Evolutionary conservation across 164 flowering plant species (phyloP), one percentile per base, ranked within the genome.

Genomic region (Magnolia kwangsiensis): DNA sequence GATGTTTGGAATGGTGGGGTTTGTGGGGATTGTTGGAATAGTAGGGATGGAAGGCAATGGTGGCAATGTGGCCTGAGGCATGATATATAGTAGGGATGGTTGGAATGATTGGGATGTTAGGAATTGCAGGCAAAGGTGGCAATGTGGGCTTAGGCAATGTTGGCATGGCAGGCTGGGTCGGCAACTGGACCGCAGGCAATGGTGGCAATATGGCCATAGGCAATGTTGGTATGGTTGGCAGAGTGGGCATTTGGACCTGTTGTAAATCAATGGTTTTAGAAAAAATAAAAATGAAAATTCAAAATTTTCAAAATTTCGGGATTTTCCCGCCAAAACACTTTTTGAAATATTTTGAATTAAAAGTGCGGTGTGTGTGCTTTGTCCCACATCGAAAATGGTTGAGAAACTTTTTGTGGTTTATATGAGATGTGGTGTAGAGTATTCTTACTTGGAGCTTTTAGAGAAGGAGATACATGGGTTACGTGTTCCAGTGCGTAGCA

Each of bases 1-100:
- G n/a, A 69, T 37, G 31, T 29, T 69, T 29, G 71, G 71, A 18
- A 69, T 50, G 72, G 72, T 19, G 8, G 72, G 72, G 24, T 50
- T 27, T 27, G 29, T 27, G 1, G 29, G 29, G 29, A 37, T 70
- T 70, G 55, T 18, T 2, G 72, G 72, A 49, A 70, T 70, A 0
- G 72, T 49, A 21, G 72, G 72, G 24, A 70, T 18, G 3, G 51
- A 10, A 29, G 71, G 71, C 51, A 68, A 7, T 68, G 71, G 71
- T 68, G 71, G 71, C 71, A 37, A 68, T 13, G 71, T 29, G 50
- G 20, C 50, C 23, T 16, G 18, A 5, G 67, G 67, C 67, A 64
- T 64, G 67, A 3, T n/a, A n/a, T n/a, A n/a, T 64, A 37, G 45
- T 55, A 49, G 72, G 72, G 37, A 69, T 69, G 51, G 51, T 45